Evolutionary conservation across 163 green algal genomes (phyloP), one percentile per base, ranked within the genome.

Genomic region (Scenedesmus sp.): DNA sequence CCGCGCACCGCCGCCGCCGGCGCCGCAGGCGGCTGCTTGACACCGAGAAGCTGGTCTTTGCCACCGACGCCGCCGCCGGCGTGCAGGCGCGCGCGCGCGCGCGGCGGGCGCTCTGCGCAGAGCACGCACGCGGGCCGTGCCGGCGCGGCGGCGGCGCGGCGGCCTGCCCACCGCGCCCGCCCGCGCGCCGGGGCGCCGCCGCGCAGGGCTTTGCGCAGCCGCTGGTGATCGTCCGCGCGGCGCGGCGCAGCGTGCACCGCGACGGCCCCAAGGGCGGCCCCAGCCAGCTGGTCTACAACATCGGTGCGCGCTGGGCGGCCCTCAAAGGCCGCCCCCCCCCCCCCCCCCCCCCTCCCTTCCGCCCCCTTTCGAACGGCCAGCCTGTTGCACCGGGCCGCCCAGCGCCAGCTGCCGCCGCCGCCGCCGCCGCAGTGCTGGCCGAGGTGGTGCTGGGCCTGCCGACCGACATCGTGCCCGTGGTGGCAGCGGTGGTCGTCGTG

Each of bases 21-120:
- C 28, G 26, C 26, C 15, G 57, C 63, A 87, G 84, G 77, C 57
- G 70, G n/a, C 63, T 89, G 5, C 60, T 89, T 0, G 81, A 89
- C 50, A 75, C 31, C 28, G 84, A 87, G 26, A 89, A 89, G 69
- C 29, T 87, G 5, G 67, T 78, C 2, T 87, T 89, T 28, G 9
- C 17, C 2, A 85, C 80, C 2, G 84, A 82, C 62, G 34, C 42
- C 5, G 15, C 45, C 1, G 77, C 62, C 0, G 39, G 26, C 14
- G 36, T 80, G 1, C 63, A 84, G 74, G 81, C 85, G 44, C 0
- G 69, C 51, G 29, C 9, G 29, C 29, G 26, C 29, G 15, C 34
- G 57, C 28, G 26, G 50, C 51, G 62, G 14, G 9, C 20, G 2
- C n/a, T 62, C 39, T 17, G n/a, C 0, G n/a, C 26, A 1, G 11